Evolutionary conservation across 164 flowering plant species (phyloP).

Genomic region (Aristolochia contorta): DNA sequence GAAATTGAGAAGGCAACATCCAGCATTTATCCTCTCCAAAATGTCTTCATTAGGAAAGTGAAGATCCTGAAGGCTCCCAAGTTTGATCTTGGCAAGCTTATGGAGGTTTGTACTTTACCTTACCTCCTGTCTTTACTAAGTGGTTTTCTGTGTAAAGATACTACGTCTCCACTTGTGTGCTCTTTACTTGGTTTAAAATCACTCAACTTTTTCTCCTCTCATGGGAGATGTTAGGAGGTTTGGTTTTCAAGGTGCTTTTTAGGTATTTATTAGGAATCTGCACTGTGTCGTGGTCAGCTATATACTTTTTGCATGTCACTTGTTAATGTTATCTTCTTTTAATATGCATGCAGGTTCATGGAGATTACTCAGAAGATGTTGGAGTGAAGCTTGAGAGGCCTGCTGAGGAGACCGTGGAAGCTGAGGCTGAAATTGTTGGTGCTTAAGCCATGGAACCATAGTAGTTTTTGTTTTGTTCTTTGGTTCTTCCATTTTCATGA

Average conservation of each 20-base stretch:
- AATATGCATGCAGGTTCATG: slow-evolving; percentile 23
- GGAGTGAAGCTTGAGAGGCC: slow-evolving; percentile 31
- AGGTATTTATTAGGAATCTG: too few relatives aligned
- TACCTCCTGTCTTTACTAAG: not conserved
- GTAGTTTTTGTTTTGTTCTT: not conserved
- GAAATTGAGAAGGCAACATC: slow-evolving; percentile 32
- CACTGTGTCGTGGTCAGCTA: too few relatives aligned
- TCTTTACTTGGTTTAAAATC: not conserved
- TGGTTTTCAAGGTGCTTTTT: too few relatives aligned
- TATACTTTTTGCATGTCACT: not conserved
- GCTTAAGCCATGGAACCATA: slow-evolving; percentile 8
- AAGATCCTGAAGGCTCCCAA: slow-evolving; percentile 37
- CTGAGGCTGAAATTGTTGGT: slow-evolving; percentile 24
- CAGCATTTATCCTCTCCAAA: slow-evolving; percentile 31
- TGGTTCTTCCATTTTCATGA: slow-evolving; percentile 2
- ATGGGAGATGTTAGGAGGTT: too few relatives aligned
- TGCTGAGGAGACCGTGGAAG: slow-evolving; percentile 21
- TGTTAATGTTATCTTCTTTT: not conserved
- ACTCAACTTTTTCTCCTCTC: not conserved
- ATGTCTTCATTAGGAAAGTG: slow-evolving; percentile 32
- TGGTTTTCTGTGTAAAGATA: not conserved
- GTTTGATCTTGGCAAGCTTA: slow-evolving; percentile 34
- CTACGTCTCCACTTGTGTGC: not conserved
- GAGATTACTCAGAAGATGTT: slow-evolving; percentile 31
- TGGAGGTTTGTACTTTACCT: slow-evolving; percentile 22